Evolutionary conservation across 208 protist species (phyloP).

Genomic region (Tritrichomonas foetus): DNA sequence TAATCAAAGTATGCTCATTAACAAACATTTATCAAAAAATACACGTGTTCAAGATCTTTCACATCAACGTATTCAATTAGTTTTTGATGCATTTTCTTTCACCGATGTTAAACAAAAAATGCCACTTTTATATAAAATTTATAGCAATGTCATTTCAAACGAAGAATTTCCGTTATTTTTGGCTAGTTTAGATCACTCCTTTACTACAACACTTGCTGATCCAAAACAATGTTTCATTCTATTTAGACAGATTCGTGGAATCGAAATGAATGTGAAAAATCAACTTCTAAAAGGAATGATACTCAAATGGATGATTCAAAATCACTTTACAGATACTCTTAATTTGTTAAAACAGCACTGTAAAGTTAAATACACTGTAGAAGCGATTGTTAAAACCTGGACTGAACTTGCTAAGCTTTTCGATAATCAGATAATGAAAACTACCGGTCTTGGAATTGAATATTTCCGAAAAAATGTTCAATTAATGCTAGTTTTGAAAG

Average conservation of each 20-base stretch:
- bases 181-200: neutral
- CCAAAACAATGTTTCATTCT: neutral
- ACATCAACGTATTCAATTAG: no score
- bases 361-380: neutral
- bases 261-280: neutral
- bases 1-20: no score
- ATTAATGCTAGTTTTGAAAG: neutral
- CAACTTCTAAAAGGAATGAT: neutral
- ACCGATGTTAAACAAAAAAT: no score
- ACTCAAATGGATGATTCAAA: neutral
- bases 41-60: no score
- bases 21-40: no score
- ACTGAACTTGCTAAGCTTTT: neutral
- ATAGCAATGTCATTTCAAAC: neutral
- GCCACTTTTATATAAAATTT: neutral
- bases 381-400: neutral
- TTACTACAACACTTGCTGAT: neutral
- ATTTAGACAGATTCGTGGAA: neutral
- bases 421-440: neutral
- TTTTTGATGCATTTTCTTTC: no score
- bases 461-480: neutral
- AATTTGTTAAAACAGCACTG: neutral
- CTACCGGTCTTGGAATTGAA: neutral
- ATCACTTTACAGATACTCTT: neutral
- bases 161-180: neutral